Evolutionary conservation across 805 yeast genomes (phyloP), one percentile per base, ranked within the genome.

Genomic region (Candida easanensis): DNA sequence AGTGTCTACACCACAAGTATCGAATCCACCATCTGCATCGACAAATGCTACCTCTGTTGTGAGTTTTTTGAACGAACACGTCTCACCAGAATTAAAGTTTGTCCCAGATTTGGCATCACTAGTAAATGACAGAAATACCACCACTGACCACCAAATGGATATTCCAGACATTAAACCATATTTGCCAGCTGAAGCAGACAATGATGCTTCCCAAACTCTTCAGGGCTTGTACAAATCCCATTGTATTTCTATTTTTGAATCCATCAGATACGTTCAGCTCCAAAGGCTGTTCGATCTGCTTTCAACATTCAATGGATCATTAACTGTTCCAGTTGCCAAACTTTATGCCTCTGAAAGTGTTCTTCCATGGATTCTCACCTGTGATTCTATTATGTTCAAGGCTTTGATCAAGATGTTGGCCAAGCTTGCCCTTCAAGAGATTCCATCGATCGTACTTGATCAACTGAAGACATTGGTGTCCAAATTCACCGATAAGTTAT

Each of bases 241-340:
- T 57, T 82, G 88, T 55, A 74, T 76, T 30, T 62, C 80, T 5
- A 62, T 85, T 25, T 79, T 84, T 46, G 88, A 84, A 48, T 71
- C 79, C 38, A 64, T 88, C 44, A 69, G 90, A 48, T 81, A 70
- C 56, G 74, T 87, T 79, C 85, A 82, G 44, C 61, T 83, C 45
- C 79, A 77, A 46, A 77, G 77, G 53, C 63, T 88, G 26, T 73
- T 80, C 40, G 65, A 73, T n/a, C 63, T 75, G 21, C 61, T 85
- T 37, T 57, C 69, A 8, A 66, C 77, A 8, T 85, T 80, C 60
- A 74, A 67, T 63, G 70, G 70, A 14, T 69, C 78, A 1, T 69
- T 87, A 41, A 79, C 89, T 0, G 69, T 79, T 0, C 84, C 85
- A 4, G 84, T 81, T 32, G 76, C 73, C 56, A 76, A 76, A 51